phyloP scores from a whole-genome alignment of 176 grass and related monocot species.

The Oryza australiensis region DNA sequence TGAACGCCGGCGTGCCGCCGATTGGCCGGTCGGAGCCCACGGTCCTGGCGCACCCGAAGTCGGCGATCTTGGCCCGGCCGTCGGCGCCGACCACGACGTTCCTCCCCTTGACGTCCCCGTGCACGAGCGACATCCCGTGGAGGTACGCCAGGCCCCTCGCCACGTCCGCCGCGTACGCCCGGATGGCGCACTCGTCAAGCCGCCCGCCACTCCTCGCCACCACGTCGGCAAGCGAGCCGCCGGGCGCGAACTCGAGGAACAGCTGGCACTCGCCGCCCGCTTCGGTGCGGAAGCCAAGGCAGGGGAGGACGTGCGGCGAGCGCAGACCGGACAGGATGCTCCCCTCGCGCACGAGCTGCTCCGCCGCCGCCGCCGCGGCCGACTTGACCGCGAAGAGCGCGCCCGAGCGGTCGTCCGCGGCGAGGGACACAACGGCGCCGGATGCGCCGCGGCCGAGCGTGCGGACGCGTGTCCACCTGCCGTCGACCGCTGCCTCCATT shows the following conservation, averaged over 20 bases:
- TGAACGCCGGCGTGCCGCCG: conserved; percentile 77
- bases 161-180: conserved; percentile 45
- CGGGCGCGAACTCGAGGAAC: conserved; percentile 67
- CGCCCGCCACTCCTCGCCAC: conserved; percentile 30
- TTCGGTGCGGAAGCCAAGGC: conserved; percentile 42
- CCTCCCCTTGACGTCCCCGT: conserved; percentile 65
- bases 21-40: not conserved
- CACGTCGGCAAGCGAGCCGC: conserved; percentile 60
- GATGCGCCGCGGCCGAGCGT: conserved; percentile 60
- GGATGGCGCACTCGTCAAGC: conserved; percentile 39
- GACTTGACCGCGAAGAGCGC: conserved; percentile 77
- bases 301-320: conserved; percentile 62
- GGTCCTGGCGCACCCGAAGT: conserved; percentile 62
- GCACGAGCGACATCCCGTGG: conserved; percentile 51
- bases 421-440: conserved; percentile 46
- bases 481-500: conserved; percentile 35
- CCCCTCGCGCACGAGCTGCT: conserved; percentile 51
- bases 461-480: conserved; percentile 49
- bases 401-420: conserved; percentile 35
- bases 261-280: conserved; percentile 39
- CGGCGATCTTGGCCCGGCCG: conserved; percentile 60
- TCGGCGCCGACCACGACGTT: conserved; percentile 73
- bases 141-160: conserved; percentile 58
- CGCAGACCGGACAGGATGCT: conserved; percentile 54
- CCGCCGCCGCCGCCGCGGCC: conserved; percentile 4